phyloP scores from a whole-genome alignment of 2,329 filamentous ascomycete species.

The Colletotrichum paranaense region DNA sequence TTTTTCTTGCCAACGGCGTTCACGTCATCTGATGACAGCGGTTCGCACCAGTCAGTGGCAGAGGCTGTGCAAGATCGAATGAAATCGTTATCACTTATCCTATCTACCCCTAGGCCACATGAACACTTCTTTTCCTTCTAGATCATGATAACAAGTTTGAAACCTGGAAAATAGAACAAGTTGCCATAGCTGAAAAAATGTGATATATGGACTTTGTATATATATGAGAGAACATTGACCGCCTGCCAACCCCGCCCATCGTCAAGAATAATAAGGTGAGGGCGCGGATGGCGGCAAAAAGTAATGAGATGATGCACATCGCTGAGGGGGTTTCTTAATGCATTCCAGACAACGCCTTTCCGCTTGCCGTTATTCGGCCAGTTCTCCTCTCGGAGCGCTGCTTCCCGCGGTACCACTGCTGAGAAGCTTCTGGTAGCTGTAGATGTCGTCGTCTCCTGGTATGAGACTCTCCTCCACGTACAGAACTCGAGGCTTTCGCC shows the following conservation, averaged over 20 bases:
- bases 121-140: background rate
- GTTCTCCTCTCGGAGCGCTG: constrained; percentile 5
- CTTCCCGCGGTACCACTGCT: background rate
- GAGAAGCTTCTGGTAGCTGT: constrained; percentile 8
- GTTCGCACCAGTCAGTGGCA: background rate
- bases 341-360: constrained; percentile 35
- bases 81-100: background rate
- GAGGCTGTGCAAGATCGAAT: background rate
- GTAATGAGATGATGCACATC: constrained; percentile 29
- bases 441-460: constrained; percentile 17
- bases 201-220: constrained; percentile 27
- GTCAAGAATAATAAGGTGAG: constrained; percentile 4
- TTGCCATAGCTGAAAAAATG: constrained; percentile 18
- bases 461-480: constrained; percentile 6
- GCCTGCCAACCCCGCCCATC: constrained; percentile 3
- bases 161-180: background rate
- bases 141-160: background rate
- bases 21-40: background rate
- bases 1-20: background rate
- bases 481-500: constrained; percentile 4
- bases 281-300: constrained; percentile 26
- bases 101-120: background rate
- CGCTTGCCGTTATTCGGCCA: constrained; percentile 4
- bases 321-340: constrained; percentile 22
- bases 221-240: constrained; percentile 30